phyloP scores from a whole-genome alignment of 1,284 basidiomycete genomes.

The Malassezia arunalokei region DNA sequence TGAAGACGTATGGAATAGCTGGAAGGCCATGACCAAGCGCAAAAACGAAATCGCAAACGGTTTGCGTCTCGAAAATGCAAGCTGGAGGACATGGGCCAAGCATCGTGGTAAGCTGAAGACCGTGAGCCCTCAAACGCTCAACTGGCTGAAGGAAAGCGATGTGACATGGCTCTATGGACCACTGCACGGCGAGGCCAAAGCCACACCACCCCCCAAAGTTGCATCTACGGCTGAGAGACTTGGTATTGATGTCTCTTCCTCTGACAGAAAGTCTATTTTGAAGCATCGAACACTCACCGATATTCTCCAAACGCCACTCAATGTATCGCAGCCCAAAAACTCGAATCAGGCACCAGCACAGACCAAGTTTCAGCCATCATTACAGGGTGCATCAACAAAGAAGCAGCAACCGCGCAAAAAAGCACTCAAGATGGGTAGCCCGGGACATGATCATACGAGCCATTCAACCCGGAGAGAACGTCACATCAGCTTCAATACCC shows the following conservation, averaged over 20 bases:
- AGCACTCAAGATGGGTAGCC: neutral
- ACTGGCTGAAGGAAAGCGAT: slow-evolving; percentile 98
- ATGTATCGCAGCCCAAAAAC: neutral
- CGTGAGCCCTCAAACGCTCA: slow-evolving; percentile 87
- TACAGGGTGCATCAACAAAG: neutral
- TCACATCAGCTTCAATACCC: slow-evolving; percentile 95
- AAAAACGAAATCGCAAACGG: slow-evolving; percentile 98
- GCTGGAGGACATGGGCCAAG: slow-evolving; percentile 98
- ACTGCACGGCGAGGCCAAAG: slow-evolving; percentile 59
- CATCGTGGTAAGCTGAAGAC: slow-evolving; percentile 93
- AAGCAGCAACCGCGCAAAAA: neutral
- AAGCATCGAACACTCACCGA: slow-evolving; percentile 89
- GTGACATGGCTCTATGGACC: slow-evolving; percentile 99
- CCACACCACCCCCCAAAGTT: slow-evolving; percentile 52
- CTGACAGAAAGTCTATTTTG: slow-evolving; percentile 66
- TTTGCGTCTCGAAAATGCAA: slow-evolving; percentile 85
- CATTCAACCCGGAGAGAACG: slow-evolving; percentile 48
- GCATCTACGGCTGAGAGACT: slow-evolving; percentile 52
- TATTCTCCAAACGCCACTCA: slow-evolving; percentile 56
- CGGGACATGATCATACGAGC: neutral
- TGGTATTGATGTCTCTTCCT: slow-evolving; percentile 46
- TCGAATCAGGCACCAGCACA: neutral
- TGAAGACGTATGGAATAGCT: slow-evolving; percentile 95
- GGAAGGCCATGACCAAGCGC: slow-evolving; percentile 95
- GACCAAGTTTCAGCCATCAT: neutral